Evolutionary conservation across 495 filamentous ascomycete genomes (phyloP), one percentile per base, ranked within the genome.

Genomic region (Podospora bellae-mahoneyi): DNA sequence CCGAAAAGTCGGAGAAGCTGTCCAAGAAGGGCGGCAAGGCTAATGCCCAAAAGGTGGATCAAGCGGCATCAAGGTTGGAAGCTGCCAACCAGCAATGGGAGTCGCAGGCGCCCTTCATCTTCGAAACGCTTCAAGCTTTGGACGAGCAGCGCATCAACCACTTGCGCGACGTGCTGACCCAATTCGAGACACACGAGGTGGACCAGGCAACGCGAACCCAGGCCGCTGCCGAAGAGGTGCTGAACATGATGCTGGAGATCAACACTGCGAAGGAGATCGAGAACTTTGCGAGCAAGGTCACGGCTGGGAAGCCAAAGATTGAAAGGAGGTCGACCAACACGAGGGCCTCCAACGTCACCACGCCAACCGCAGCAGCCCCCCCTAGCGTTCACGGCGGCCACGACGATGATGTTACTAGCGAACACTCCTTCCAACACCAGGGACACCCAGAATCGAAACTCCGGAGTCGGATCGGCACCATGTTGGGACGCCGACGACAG

Each of bases 101-200:
- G 44, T 96, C 95, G 9, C 92, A 97, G 76, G 92, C 96, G 44
- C 96, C 96, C 6, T 98, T 91, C 78, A 90, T 97, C 65, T 98
- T 96, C 75, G 96, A 98, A 78, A 92, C 90, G 67, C 87, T 99
- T 19, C 96, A 99, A 77, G 89, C 92, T 6, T 81, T 93, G 19
- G 96, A 99, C 68, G 96, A 99, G 79, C 88, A 84, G 66, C 85
- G 96, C 66, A 83, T 96, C 68, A 97, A 97, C 76, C 91, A 96
- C 77, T 83, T 99, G 63, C 91, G 95, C 58, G 94, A 98, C 78
- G 89, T 91, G 64, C 84, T 99, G 55, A 98, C 95, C 2, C 95
- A 97, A 72, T 88, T 92, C 68, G 88, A 95, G 77, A 99, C 96
- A 13, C 91, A 97, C 75, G 94, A 97, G 76, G 85, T 92, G 15